A percentile compares a stretch with the other conserved stretches of the same genome.
Evolutionary conservation across 2,329 filamentous ascomycete species (phyloP).

Genomic region (Ophiostoma populinum): DNA sequence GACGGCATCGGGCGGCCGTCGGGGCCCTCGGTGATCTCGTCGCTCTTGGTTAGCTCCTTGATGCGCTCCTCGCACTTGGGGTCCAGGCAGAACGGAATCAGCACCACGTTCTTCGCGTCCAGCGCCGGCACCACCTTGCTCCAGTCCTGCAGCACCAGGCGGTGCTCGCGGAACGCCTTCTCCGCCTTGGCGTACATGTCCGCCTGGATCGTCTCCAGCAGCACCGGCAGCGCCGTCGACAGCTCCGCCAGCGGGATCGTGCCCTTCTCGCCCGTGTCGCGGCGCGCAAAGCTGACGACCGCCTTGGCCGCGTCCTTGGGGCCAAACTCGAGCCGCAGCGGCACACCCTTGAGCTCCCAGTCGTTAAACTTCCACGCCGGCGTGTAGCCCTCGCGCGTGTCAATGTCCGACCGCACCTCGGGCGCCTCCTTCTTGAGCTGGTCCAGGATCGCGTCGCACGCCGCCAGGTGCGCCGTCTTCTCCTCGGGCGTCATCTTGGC

Average conservation of each 20-base stretch:
- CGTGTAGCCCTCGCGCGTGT: constrained; percentile 79
- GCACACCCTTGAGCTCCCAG: constrained; percentile 93
- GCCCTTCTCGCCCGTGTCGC: constrained; percentile 73
- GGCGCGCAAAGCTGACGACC: constrained; percentile 69
- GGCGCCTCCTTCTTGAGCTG: constrained; percentile 44
- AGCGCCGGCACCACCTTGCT: constrained; percentile 78
- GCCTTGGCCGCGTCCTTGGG: constrained; percentile 82
- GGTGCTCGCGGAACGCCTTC: constrained; percentile 60
- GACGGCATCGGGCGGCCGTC: constrained; percentile 36
- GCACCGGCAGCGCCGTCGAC: constrained; percentile 51
- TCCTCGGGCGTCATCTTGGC: constrained; percentile 74
- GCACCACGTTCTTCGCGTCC: constrained; percentile 78
- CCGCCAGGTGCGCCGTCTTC: constrained; percentile 54
- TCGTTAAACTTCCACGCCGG: constrained; percentile 98
- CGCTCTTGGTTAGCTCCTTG: constrained; percentile 77
- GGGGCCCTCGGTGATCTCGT: constrained; percentile 32
- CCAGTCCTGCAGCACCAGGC: constrained; percentile 71
- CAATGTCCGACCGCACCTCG: constrained; percentile 62
- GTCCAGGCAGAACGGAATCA: constrained; percentile 79
- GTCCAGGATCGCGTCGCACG: constrained; percentile 53
- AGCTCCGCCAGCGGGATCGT: constrained; percentile 63
- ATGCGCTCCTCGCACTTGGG: constrained; percentile 79
- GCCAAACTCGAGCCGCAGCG: constrained; percentile 85
- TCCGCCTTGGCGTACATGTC: constrained; percentile 69
- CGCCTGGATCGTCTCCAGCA: constrained; percentile 78